phyloP scores from a whole-genome alignment of 257 asterid species.

The Solanum ossicruentum region DNA sequence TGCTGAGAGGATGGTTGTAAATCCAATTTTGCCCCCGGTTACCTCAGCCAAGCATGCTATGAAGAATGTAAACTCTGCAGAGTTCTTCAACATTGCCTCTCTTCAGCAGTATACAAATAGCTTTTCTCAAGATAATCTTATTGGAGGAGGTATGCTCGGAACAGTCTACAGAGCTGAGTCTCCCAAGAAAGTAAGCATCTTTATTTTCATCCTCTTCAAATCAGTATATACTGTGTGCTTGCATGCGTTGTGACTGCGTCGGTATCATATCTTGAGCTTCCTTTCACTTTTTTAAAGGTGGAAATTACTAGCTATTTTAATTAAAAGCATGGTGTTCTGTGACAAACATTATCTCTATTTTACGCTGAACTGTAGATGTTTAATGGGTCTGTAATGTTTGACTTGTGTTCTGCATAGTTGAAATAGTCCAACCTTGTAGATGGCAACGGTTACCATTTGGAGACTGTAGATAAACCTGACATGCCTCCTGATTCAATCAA shows the following conservation, averaged over 20 bases:
- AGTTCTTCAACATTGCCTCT: slow-evolving; percentile 47
- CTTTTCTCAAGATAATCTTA: slow-evolving; percentile 71
- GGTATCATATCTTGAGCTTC: neutral
- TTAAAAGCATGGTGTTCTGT: neutral
- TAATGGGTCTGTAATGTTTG: neutral
- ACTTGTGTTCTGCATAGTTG: neutral
- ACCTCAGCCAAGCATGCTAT: slow-evolving; percentile 20
- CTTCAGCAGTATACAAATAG: slow-evolving; percentile 86
- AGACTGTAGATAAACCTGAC: neutral
- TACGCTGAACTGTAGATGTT: neutral
- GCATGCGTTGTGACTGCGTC: neutral
- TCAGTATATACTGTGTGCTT: neutral
- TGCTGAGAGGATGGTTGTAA: slow-evolving; percentile 41
- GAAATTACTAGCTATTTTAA: neutral
- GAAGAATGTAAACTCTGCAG: slow-evolving; percentile 19
- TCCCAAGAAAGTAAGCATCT: slow-evolving; percentile 53
- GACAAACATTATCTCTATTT: neutral
- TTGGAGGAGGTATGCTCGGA: slow-evolving; percentile 75
- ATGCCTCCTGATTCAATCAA: neutral
- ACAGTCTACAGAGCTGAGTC: slow-evolving; percentile 61
- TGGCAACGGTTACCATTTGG: neutral
- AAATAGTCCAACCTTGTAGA: neutral
- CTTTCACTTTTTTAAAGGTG: neutral
- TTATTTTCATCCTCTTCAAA: neutral
- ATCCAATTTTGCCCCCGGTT: slow-evolving; percentile 43